Evolutionary conservation across 2,329 filamentous ascomycete species (phyloP), one percentile per base, ranked within the genome.

Genomic region (Pleomassaria siparia): DNA sequence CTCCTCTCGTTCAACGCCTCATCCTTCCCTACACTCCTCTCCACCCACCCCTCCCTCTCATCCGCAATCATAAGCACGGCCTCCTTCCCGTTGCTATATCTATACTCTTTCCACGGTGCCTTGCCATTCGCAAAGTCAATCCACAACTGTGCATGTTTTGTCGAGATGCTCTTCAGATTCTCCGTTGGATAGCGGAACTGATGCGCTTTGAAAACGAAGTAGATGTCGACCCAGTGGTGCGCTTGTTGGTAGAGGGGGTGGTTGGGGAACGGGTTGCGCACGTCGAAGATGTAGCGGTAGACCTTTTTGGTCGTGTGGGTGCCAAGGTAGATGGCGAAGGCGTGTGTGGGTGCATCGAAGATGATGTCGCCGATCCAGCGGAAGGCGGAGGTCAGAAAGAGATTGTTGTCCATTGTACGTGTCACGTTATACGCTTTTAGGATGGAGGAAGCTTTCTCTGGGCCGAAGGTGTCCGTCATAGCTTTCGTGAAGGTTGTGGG

Each of bases 341-440:
- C 20, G 35, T 64, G 59, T 4, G 43, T 53, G 40, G 37, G 50
- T 51, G 71, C 71, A 55, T 76, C 78, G 11, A 66, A 64, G 24
- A 79, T 61, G 40, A 78, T 75, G 29, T 72, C 74, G 20, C 67
- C 63, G 26, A 75, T 71, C 32, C 72, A 64, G 4, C 76, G 63
- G 22, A 78, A 58, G 1, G 55, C 59, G 1, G 56, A 25, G 18
- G 74, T 71, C 0, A 71, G 64, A 13, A 72, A 68, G 1, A 71
- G 62, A 28, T 76, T 74, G 3, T 65, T 47, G 32, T 64, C 62
- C 4, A 67, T 65, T 8, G 56, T 49, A 5, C 62, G 43, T 0
- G 52, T 50, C 35, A 78, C 66, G 0, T 55, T 51, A 53, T 80
- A 80, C 7, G 63, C 58, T 1, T 59, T 46, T 4, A 74, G 56